These are phyloP conservation scores for Lonicera japonica DNA, from an alignment of 129 eudicot species.

Conservation along the genomic window DNA sequence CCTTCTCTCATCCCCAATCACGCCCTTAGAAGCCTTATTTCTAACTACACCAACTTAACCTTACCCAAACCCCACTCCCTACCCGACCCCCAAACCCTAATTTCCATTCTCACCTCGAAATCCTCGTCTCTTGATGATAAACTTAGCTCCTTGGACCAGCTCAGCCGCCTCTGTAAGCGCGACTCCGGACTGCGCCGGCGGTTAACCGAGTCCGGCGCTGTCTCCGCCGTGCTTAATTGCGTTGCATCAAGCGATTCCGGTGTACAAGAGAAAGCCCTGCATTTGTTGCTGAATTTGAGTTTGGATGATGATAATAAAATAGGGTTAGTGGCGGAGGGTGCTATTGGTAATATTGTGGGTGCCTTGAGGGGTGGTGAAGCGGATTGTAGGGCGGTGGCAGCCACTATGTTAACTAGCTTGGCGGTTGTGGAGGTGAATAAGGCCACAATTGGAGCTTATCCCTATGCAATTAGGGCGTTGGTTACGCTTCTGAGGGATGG, in stretches of 20 bases:
- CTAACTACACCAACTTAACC: slow-evolving; percentile 37
- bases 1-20: slow-evolving; percentile 86
- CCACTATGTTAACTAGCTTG: slow-evolving; percentile 79
- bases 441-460: slow-evolving; percentile 86
- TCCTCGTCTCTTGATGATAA: slow-evolving; percentile 29
- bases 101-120: slow-evolving; percentile 37
- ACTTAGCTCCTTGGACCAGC: slow-evolving; percentile 46
- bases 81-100: slow-evolving; percentile 42
- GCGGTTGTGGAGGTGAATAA: slow-evolving; percentile 94
- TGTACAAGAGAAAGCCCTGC: slow-evolving; percentile 53
- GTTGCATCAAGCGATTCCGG: slow-evolving; percentile 31
- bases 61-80: slow-evolving; percentile 21
- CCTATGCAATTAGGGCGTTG: slow-evolving; percentile 57
- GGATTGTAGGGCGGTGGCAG: slow-evolving; percentile 73
- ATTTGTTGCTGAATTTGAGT: slow-evolving; percentile 73
- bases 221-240: slow-evolving; percentile 57
- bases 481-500: slow-evolving; percentile 47
- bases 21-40: slow-evolving; percentile 80
- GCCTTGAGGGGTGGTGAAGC: slow-evolving; percentile 41
- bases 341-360: slow-evolving; percentile 44
- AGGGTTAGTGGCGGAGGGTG: slow-evolving; percentile 95
- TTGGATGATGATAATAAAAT: slow-evolving; percentile 87
- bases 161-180: slow-evolving; percentile 41
- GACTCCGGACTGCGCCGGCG: slow-evolving; percentile 48
- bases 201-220: slow-evolving; percentile 77